These are phyloP conservation scores for Geotrichum macrosporum DNA, from an alignment of 1,139 yeast genomes.

Conservation along the genomic window DNA sequence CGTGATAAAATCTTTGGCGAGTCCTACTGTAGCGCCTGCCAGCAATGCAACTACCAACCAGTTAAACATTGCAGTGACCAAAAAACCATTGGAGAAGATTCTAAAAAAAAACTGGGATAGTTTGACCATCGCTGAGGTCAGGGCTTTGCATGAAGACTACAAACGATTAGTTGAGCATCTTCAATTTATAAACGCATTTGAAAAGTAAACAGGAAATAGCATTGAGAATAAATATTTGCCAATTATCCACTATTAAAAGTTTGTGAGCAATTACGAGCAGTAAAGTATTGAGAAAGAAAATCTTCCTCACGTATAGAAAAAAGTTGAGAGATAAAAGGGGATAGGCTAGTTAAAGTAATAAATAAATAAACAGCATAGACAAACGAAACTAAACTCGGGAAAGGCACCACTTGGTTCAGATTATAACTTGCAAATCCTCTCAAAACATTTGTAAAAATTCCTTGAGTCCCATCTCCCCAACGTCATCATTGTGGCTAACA, in stretches of 20 bases:
- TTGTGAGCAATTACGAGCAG: no score
- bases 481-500: not conserved
- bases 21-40: not conserved
- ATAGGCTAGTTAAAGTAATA: not conserved
- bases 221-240: no score
- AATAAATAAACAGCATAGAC: not conserved
- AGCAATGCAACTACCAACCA: not conserved
- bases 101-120: slow-evolving; percentile 24
- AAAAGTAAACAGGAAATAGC: no score
- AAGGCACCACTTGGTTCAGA: no score
- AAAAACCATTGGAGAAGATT: slow-evolving; percentile 30
- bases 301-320: no score
- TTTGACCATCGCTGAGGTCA: slow-evolving; percentile 37
- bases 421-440: no score
- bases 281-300: no score
- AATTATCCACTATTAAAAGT: no score
- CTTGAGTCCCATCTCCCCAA: not conserved
- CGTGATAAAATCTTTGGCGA: slow-evolving; percentile 11
- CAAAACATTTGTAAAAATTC: slow-evolving; percentile 4
- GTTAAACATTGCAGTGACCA: not conserved
- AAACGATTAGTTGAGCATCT: slow-evolving; percentile 35
- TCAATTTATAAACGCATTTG: slow-evolving; percentile 33
- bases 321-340: not conserved
- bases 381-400: not conserved
- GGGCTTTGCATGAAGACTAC: slow-evolving; percentile 38